Base-by-base conservation (phyloP, 768 basidiomycete genomes). In the Postia placenta region DNA sequence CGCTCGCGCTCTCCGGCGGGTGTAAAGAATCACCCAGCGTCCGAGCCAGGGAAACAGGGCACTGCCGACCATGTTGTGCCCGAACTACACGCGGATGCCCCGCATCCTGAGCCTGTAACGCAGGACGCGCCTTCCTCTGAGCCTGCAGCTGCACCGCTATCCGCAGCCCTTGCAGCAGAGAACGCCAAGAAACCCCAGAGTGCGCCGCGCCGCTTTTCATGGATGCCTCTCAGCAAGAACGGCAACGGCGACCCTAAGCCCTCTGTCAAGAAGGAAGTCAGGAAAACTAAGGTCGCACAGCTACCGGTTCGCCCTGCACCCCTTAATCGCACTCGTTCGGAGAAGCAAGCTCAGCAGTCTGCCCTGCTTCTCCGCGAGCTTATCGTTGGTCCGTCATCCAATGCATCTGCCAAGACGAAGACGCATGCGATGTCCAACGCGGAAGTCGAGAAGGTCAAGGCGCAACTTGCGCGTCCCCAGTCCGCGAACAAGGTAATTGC, bases 401-500 rank as follows among this genome's bases (percentile, higher is more conserved):
- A 50, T 20, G 54, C 57, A 2, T 48, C 64, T 3, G 56, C 67
- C 17, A 69, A 73, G 22, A 63, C 64, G 48, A 70, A 75, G 48
- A 66, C 73, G 9, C 53, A 69, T 11, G 49, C 49, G 5, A 45
- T 35, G n/a, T 40, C 45, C 14, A 47, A 42, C 2, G 42, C 38
- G 14, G 77, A 81, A 52, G 51, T 89, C 20, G 74, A 67, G 55
- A 83, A 80, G 56, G 72, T 87, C 58, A 90, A 87, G 63, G 67
- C 80, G 1, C 76, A 82, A 62, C 78, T 92, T 23, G 68, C 79
- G 53, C 61, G 83, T 38, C 79, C 84, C 17, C 83, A 84, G 62
- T 69, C 74, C 12, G 88, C 87, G 19, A 79, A 79, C 61, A 80
- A 75, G 58, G 70, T 92, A 50, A 87, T 91, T 52, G 70, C 75